These are phyloP conservation scores for Musa beccarii DNA, from an alignment of 176 grass and related monocot species.

Conservation along the genomic window DNA sequence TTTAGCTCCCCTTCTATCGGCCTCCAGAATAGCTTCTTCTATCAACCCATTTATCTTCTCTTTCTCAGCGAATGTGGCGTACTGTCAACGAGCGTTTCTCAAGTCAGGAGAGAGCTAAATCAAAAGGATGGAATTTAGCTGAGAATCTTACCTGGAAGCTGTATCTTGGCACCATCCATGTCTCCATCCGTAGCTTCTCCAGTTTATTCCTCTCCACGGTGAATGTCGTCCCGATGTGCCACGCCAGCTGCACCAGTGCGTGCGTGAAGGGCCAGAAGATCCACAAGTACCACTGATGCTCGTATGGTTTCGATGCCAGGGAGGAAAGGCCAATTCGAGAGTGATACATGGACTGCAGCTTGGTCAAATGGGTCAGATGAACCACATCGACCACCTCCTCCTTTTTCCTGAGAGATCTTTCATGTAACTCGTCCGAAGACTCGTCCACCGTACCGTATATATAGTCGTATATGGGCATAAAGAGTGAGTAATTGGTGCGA, in stretches of 20 bases:
- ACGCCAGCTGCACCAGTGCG: slow-evolving; percentile 12
- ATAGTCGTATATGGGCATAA: slow-evolving; percentile 72
- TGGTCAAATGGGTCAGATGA: slow-evolving; percentile 66
- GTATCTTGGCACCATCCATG: slow-evolving; percentile 51
- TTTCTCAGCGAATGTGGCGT: slow-evolving; percentile 15
- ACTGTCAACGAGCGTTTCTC: slow-evolving; percentile 21
- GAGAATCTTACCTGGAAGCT: slow-evolving; percentile 26
- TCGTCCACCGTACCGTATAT: slow-evolving; percentile 49
- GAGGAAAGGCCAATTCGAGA: slow-evolving; percentile 40
- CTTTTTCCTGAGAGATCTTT: slow-evolving; percentile 24
- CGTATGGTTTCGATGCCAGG: slow-evolving; percentile 32
- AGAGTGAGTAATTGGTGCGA: slow-evolving; percentile 65
- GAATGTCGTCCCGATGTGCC: slow-evolving; percentile 16
- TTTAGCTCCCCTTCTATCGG: slow-evolving; percentile 42
- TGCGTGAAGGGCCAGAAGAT: neutral
- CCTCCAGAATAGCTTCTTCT: slow-evolving; percentile 39
- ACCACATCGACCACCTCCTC: slow-evolving; percentile 38
- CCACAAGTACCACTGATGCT: neutral
- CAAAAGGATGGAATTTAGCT: neutral
- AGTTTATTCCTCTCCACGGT: slow-evolving; percentile 35
- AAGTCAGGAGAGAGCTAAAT: neutral
- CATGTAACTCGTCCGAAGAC: slow-evolving; percentile 48
- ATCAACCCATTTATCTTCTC: slow-evolving; percentile 25
- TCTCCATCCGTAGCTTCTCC: slow-evolving; percentile 31
- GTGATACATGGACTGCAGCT: slow-evolving; percentile 34